Conservation (phyloP, 2,329 filamentous ascomycete genomes). For the Trematosphaeria pertusa region DNA sequence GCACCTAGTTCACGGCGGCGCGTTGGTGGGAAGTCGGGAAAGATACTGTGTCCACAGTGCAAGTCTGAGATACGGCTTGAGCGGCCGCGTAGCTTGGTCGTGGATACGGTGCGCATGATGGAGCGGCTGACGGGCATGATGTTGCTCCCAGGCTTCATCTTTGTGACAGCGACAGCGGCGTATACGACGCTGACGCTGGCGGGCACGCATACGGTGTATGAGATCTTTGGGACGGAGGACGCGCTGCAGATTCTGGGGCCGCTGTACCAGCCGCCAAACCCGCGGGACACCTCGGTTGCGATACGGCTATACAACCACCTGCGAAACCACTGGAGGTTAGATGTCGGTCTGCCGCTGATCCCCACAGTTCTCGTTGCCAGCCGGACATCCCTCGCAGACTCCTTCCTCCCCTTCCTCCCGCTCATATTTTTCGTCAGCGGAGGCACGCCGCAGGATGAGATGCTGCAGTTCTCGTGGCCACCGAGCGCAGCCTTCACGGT, state of each 20-base stretch:
- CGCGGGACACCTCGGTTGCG: constrained; percentile 36
- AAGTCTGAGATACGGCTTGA: constrained; percentile 79
- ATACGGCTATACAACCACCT: constrained; percentile 37
- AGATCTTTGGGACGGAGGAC: constrained; percentile 71
- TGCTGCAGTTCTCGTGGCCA: constrained; percentile 67
- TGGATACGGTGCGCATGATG: constrained; percentile 69
- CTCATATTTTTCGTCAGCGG: constrained; percentile 66
- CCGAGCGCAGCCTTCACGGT: constrained; percentile 71
- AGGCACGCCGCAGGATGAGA: constrained; percentile 51
- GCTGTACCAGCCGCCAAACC: constrained; percentile 43
- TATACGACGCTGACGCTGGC: constrained; percentile 58
- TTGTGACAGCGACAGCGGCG: constrained; percentile 57
- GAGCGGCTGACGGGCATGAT: constrained; percentile 65
- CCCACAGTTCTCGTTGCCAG: constrained; percentile 72
- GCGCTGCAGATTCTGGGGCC: constrained; percentile 61
- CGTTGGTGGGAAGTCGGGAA: constrained; percentile 57
- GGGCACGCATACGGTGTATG: constrained; percentile 68
- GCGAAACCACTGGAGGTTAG: constrained; percentile 57
- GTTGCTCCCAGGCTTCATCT: constrained; percentile 69
- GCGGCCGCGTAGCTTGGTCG: constrained; percentile 74
- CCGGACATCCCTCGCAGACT: constrained; percentile 68
- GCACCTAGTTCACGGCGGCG: constrained; percentile 60
- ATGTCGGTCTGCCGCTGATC: constrained; percentile 70
- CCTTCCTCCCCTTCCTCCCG: constrained; percentile 67
- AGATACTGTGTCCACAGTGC: constrained; percentile 87